Conservation (phyloP, 495 filamentous ascomycete genomes). For the Neohortaea acidophila region DNA sequence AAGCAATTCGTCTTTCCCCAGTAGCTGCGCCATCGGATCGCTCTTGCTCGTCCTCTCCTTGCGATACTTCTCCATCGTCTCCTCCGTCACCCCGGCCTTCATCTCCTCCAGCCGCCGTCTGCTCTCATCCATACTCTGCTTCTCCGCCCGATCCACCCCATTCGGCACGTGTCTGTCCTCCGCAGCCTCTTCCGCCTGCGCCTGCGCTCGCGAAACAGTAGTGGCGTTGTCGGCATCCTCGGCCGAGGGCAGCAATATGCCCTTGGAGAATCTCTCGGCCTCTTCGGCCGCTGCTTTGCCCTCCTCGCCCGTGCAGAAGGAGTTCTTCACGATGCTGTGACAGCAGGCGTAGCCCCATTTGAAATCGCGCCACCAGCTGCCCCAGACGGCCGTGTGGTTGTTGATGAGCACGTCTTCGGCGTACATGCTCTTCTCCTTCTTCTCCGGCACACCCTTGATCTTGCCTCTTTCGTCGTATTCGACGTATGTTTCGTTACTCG, state of each 20-base stretch:
- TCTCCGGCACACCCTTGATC: conserved; percentile 75
- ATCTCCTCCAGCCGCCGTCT: conserved; percentile 65
- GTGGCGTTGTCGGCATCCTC: conserved; percentile 16
- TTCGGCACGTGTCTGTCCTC: conserved; percentile 24
- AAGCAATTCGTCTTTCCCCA: conserved; percentile 41
- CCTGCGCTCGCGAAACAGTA: conserved; percentile 23
- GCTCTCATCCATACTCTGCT: conserved; percentile 26
- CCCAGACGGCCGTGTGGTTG: conserved; percentile 89
- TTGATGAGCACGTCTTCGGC: conserved; percentile 72
- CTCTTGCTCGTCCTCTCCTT: conserved; percentile 50
- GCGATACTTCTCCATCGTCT: conserved; percentile 70
- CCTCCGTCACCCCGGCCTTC: conserved; percentile 59
- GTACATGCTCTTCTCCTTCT: conserved; percentile 70
- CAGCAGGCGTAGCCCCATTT: conserved; percentile 97
- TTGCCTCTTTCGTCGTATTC: conserved; percentile 85
- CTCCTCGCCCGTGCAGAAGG: conserved; percentile 86
- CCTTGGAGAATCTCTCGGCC: conserved; percentile 43
- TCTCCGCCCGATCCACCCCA: conserved; percentile 24
- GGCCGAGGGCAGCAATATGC: conserved; percentile 25
- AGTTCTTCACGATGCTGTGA: conserved; percentile 83
- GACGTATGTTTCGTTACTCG: conserved; percentile 74
- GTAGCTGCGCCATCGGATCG: conserved; percentile 74
- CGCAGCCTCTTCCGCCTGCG: conserved; percentile 24
- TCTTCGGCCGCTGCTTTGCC: conserved; percentile 61
- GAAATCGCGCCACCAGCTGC: conserved; percentile 93